These are phyloP conservation scores for Lactarius trivialis DNA, from an alignment of 768 basidiomycete species.

Conservation along the genomic window DNA sequence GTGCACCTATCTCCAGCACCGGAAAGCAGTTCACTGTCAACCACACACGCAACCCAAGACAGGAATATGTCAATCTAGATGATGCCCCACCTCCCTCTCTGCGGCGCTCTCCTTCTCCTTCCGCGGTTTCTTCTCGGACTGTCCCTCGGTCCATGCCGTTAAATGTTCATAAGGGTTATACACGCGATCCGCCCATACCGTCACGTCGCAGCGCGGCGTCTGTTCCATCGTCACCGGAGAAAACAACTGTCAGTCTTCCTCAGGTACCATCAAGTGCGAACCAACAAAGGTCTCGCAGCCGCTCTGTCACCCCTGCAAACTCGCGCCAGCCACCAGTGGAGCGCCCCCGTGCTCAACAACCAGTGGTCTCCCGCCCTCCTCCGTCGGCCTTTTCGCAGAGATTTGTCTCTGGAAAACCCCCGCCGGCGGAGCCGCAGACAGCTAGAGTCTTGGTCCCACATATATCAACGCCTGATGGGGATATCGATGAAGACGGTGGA, in stretches of 20 bases:
- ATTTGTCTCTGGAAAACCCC: slow-evolving; percentile 15
- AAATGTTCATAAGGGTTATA: background rate
- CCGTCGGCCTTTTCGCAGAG: slow-evolving; percentile 17
- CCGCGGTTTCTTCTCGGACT: background rate
- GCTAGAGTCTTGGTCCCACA: slow-evolving; percentile 4
- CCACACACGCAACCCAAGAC: slow-evolving; percentile 3
- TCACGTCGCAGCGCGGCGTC: slow-evolving; percentile 14
- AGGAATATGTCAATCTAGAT: slow-evolving; percentile 23
- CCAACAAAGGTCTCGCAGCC: slow-evolving; percentile 10
- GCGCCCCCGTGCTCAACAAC: background rate
- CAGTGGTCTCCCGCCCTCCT: slow-evolving; percentile 6
- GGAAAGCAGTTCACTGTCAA: background rate
- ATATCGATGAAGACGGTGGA: background rate
- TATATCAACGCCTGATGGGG: slow-evolving; percentile 2
- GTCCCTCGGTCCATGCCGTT: background rate
- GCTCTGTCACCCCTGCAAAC: slow-evolving; percentile 7
- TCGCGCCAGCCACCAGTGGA: slow-evolving; percentile 1
- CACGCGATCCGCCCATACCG: background rate
- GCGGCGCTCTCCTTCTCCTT: slow-evolving; percentile 24
- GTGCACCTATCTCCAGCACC: slow-evolving; percentile 7
- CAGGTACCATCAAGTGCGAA: background rate
- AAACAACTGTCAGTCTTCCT: slow-evolving; percentile 7
- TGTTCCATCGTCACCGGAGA: slow-evolving; percentile 22
- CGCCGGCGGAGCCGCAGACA: slow-evolving; percentile 9
- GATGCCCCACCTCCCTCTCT: slow-evolving; percentile 22